A percentile compares a stretch with the other conserved stretches of the same genome.
phyloP scores from a whole-genome alignment of 371 early-diverging fungal species.

The Umbelopsis sp. region DNA sequence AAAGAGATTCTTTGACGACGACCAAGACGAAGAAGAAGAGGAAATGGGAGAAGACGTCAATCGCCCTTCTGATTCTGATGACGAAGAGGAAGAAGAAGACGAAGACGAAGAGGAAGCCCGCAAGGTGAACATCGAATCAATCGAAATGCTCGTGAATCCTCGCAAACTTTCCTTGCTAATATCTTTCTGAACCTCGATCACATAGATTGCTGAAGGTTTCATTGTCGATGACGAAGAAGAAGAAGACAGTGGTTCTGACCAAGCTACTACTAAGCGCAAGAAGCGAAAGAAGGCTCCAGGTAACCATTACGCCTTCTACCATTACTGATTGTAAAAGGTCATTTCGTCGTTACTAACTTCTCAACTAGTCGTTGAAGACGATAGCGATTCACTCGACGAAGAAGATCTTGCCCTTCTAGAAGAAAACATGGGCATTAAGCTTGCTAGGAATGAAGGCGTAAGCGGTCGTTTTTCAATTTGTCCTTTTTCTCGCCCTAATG shows the following conservation, averaged over 20 bases:
- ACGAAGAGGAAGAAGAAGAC: constrained; percentile 60
- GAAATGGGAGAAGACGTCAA: constrained; percentile 48
- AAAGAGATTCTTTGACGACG: constrained; percentile 28
- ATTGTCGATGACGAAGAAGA: constrained; percentile 74
- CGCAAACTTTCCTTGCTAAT: background rate
- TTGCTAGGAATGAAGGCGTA: constrained; percentile 56
- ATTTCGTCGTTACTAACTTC: constrained; percentile 14
- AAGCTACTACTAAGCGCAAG: constrained; percentile 41
- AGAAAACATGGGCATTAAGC: constrained; percentile 80
- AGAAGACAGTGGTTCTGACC: constrained; percentile 49
- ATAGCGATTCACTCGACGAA: constrained; percentile 65
- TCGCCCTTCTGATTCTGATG: constrained; percentile 52
- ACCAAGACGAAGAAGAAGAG: constrained; percentile 58
- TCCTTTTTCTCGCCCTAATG: too few species aligned
- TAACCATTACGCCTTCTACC: constrained; percentile 22
- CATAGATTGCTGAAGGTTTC: constrained; percentile 64
- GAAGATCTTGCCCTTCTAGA: constrained; percentile 86
- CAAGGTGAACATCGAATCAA: constrained; percentile 35
- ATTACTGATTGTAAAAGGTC: background rate
- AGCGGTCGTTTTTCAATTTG: background rate
- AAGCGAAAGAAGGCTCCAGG: constrained; percentile 57
- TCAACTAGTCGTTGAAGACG: constrained; percentile 57
- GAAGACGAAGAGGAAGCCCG: constrained; percentile 61
- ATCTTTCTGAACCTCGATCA: background rate
- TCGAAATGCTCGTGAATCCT: background rate